A percentile compares a stretch with the other conserved stretches of the same genome.
Conservation (phyloP, 306 rosid genomes). For the Quercus cerris region DNA sequence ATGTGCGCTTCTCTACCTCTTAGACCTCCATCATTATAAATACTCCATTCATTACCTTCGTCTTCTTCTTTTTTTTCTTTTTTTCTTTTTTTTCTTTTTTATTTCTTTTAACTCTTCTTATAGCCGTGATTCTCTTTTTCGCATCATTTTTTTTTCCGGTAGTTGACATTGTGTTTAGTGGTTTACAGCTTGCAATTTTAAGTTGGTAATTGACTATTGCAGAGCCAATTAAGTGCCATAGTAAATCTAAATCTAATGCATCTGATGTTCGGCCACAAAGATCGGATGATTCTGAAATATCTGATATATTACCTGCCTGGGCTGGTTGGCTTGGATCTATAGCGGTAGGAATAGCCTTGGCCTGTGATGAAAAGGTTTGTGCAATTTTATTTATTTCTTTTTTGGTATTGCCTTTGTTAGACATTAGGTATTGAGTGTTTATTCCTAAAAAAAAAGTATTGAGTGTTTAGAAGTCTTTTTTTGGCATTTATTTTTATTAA, state of each 20-base stretch:
- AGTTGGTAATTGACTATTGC: neutral
- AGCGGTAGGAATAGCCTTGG: slow-evolving; percentile 35
- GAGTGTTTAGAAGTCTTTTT: neutral
- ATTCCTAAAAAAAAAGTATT: too few relatives aligned
- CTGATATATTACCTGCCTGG: slow-evolving; percentile 39
- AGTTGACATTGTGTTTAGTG: too few relatives aligned
- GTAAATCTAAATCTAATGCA: slow-evolving; percentile 7
- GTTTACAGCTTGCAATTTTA: too few relatives aligned
- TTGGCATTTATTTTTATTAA: too few relatives aligned
- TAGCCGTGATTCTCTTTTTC: neutral
- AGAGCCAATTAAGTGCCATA: slow-evolving; percentile 25
- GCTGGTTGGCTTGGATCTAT: slow-evolving; percentile 56
- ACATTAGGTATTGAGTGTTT: too few relatives aligned
- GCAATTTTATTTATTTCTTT: neutral
- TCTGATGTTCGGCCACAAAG: slow-evolving; percentile 30
- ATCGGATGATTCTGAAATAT: slow-evolving; percentile 4
- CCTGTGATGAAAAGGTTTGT: slow-evolving; percentile 50
- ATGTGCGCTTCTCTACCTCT: slow-evolving; percentile 12
- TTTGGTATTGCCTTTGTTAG: too few relatives aligned
- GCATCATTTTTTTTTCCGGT: neutral
- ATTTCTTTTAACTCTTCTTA: neutral
- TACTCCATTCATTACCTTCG: too few relatives aligned
- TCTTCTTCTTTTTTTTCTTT: too few relatives aligned
- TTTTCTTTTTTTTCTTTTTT: fast-evolving
- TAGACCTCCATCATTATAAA: neutral